Evolutionary conservation across 2,329 filamentous ascomycete species (phyloP), one percentile per base, ranked within the genome.

Genomic region (Cercospora janseana): DNA sequence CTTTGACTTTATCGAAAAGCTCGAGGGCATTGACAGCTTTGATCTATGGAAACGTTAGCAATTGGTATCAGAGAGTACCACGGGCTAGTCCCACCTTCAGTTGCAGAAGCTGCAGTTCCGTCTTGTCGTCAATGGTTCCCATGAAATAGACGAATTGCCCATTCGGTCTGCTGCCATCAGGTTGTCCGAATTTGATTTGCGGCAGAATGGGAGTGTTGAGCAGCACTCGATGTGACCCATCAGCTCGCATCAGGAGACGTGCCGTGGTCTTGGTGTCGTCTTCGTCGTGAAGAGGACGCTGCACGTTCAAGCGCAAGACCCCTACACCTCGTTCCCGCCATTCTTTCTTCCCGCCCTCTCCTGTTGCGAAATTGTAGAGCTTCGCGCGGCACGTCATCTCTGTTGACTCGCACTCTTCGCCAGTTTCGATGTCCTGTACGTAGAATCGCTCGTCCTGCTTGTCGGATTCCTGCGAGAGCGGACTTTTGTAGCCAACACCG

Each of bases 271-370:
- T 78, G 49, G 81, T 78, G 7, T 72, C 70, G 7, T 63, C 56
- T 9, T 81, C 76, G 31, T 79, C 76, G 13, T 77, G 3, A 75
- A 51, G 28, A 77, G 13, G 70, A 70, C 16, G 63, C 57, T 80
- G 76, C 2, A 86, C 83, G 63, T 96, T 95, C 66, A 95, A 79
- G 71, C 93, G 93, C 60, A 95, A 76, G 60, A 85, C 86, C 35
- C 91, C 91, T 3, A 84, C 79, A 9, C 91, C 91, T 45, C 91
- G 83, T 71, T 97, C 92, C 69, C 92, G 92, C 92, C 92, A 97
- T 38, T 83, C 83, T 47, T 80, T 80, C 57, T 70, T 71, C 37
- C 60, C 57, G 15, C 60, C 60, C 26, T 63, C 62, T 4, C 61
- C 64, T 57, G 81, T 81, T 57, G 86, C 82, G 62, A 93, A 86